These are phyloP conservation scores for Venturia nashicola DNA, from an alignment of 2,329 filamentous ascomycete species.

Conservation along the genomic window DNA sequence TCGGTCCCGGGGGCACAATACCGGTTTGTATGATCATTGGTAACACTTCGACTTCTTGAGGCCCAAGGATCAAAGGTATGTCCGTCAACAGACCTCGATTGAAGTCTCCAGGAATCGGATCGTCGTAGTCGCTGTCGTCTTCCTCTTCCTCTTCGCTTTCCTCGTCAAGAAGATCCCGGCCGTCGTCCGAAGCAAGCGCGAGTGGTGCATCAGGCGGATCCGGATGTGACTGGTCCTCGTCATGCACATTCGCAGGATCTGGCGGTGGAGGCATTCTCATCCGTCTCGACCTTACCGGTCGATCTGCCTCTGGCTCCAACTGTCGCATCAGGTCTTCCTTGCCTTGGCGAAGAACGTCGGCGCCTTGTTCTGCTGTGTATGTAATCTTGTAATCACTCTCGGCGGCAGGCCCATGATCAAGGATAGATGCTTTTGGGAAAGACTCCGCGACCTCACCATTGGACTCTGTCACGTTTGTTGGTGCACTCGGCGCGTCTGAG, in stretches of 20 bases:
- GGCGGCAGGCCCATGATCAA: constrained; percentile 18
- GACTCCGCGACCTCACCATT: background rate
- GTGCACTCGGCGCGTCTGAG: background rate
- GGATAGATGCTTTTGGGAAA: constrained; percentile 4
- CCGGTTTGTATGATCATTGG: constrained; percentile 97
- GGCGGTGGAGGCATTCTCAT: constrained; percentile 2
- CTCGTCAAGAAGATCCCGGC: constrained; percentile 38
- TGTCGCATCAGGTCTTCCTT: constrained; percentile 40
- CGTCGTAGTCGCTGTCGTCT: constrained; percentile 64
- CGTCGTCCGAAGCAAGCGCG: constrained; percentile 24
- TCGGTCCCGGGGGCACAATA: constrained; percentile 69
- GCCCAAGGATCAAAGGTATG: constrained; percentile 85
- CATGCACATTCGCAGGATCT: background rate
- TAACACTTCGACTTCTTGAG: constrained; percentile 87
- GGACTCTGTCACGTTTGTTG: background rate
- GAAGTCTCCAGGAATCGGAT: constrained; percentile 61
- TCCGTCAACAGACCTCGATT: constrained; percentile 80
- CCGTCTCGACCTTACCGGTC: background rate
- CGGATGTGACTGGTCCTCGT: background rate
- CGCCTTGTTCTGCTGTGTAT: constrained; percentile 35
- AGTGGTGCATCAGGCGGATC: constrained; percentile 10
- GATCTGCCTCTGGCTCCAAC: constrained; percentile 30
- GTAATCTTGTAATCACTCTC: constrained; percentile 37
- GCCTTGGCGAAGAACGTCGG: constrained; percentile 35
- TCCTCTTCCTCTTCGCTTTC: constrained; percentile 23